phyloP scores from a whole-genome alignment of 768 basidiomycete species.

The Melanogaster broomeanus region DNA sequence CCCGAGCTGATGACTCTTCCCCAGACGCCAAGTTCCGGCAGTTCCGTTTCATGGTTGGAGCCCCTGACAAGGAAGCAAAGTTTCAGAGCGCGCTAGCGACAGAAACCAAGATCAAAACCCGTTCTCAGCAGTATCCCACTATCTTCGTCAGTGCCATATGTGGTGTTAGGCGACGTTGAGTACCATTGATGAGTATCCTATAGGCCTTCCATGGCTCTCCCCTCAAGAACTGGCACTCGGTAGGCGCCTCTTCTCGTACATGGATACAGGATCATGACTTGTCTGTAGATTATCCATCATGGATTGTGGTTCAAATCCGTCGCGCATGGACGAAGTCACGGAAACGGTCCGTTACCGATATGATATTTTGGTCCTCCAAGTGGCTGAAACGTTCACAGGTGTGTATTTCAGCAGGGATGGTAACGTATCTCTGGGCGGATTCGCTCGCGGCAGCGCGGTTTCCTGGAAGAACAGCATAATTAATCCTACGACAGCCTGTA shows the following conservation, averaged over 20 bases:
- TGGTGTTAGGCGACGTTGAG: background rate
- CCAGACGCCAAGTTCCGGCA: conserved; percentile 55
- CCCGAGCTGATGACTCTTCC: background rate
- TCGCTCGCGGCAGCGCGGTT: conserved; percentile 36
- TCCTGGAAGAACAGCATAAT: conserved; percentile 55
- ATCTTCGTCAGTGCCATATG: conserved; percentile 7
- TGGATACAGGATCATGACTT: background rate
- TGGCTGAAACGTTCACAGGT: conserved; percentile 37
- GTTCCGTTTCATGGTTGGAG: conserved; percentile 70
- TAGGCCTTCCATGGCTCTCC: conserved; percentile 74
- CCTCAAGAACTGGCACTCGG: conserved; percentile 70
- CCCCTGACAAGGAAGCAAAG: conserved; percentile 71
- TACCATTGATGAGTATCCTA: background rate
- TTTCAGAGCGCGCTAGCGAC: conserved; percentile 47
- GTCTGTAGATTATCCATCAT: conserved; percentile 63
- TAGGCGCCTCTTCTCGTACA: conserved; percentile 25
- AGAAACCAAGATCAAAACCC: conserved; percentile 40
- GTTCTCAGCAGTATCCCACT: conserved; percentile 33
- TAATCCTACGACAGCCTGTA: conserved; percentile 49
- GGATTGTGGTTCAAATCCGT: conserved; percentile 64
- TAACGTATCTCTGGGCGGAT: conserved; percentile 44
- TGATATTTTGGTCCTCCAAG: background rate
- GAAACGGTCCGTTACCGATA: conserved; percentile 48
- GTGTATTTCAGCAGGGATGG: conserved; percentile 71
- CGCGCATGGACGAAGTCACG: conserved; percentile 61